These are phyloP conservation scores for Diaporthe capsici DNA, from an alignment of 2,329 filamentous ascomycete species.

Conservation along the genomic window DNA sequence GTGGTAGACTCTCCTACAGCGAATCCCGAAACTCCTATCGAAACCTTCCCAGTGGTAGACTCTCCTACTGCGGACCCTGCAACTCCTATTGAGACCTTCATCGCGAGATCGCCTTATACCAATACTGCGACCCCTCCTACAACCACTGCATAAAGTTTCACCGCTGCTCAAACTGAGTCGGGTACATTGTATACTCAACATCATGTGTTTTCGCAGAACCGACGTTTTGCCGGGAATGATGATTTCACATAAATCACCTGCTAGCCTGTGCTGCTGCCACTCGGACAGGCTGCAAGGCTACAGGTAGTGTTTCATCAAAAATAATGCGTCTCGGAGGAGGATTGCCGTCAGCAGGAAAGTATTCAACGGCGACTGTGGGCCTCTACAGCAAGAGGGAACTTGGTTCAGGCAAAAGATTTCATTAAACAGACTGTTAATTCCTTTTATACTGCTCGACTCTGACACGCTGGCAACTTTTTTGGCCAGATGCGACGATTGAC, in stretches of 20 bases:
- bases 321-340: too few relatives aligned
- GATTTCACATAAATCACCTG: too few relatives aligned
- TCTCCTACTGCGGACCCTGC: neutral
- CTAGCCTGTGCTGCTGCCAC: neutral
- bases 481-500: neutral
- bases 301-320: too few relatives aligned
- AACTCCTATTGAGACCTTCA: neutral
- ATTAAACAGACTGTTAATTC: neutral
- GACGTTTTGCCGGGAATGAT: neutral
- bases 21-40: neutral
- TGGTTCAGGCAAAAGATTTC: too few relatives aligned
- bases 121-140: neutral
- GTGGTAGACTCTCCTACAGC: neutral
- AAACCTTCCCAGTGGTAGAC: neutral
- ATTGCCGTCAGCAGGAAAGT: neutral
- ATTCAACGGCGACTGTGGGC: neutral
- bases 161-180: too few relatives aligned
- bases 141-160: neutral
- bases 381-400: neutral
- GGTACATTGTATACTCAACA: too few relatives aligned
- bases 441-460: neutral
- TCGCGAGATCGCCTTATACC: neutral
- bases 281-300: neutral
- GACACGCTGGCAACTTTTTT: neutral
- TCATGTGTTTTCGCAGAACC: neutral